These are phyloP conservation scores for Ogataea henricii DNA, from an alignment of 805 yeast species.

Conservation along the genomic window DNA sequence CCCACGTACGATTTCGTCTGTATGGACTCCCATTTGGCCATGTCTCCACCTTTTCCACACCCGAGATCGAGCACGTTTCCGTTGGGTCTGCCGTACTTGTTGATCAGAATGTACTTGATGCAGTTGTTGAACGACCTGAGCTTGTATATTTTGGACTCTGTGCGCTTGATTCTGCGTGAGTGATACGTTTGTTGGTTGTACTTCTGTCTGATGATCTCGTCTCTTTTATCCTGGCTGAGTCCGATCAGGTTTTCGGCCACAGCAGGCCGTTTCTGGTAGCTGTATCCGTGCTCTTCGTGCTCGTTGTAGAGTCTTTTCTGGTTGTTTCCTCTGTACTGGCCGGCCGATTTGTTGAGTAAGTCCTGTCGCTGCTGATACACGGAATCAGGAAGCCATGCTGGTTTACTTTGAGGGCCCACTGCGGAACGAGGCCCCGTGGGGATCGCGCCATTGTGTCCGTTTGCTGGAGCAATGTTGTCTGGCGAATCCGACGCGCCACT, in stretches of 20 bases:
- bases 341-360: conserved; percentile 15
- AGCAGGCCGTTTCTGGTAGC: conserved; percentile 4
- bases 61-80: conserved; percentile 80
- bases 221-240: conserved; percentile 43
- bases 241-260: conserved; percentile 32
- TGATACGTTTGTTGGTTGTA: conserved; percentile 82
- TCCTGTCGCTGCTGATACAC: conserved; percentile 26
- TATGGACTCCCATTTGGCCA: conserved; percentile 83
- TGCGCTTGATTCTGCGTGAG: conserved; percentile 62
- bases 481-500: neutral
- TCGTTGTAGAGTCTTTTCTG: neutral
- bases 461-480: neutral
- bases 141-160: conserved; percentile 80
- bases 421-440: conserved; percentile 1
- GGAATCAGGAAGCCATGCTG: conserved; percentile 39
- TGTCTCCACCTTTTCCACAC: conserved; percentile 98
- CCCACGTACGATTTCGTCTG: conserved; percentile 80
- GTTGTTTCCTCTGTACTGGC: neutral
- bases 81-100: conserved; percentile 58
- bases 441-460: neutral
- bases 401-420: conserved; percentile 21
- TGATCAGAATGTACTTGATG: conserved; percentile 81
- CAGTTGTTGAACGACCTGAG: conserved; percentile 89
- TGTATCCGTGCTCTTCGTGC: neutral
- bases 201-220: conserved; percentile 74